Base-by-base conservation (phyloP, 495 filamentous ascomycete species). In the Hypoxylon trugodes region DNA sequence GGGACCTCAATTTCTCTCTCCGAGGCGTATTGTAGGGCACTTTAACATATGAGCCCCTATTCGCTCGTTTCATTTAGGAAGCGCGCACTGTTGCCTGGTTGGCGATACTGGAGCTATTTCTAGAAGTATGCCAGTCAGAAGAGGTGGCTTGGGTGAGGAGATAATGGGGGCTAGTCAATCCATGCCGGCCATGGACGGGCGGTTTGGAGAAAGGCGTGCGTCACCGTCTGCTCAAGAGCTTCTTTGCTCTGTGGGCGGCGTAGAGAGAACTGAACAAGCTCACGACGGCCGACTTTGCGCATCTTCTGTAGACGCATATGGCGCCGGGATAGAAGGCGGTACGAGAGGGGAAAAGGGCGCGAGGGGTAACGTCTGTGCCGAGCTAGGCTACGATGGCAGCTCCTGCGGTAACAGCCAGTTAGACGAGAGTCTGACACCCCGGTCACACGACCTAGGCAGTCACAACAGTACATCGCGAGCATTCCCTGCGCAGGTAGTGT, bases 161-260 rank as follows among this genome's bases (percentile, higher is more conserved):
- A 40, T 4, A 41, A 58, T 58, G 54, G 53, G 13, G 15, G 53
- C 32, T 19, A 47, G 40, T n/a, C 54, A 40, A 2, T 30, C 42
- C 6, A 22, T 24, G 2, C n/a, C n/a, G 5, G 56, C 41, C 8
- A 24, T 50, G 3, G 43, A 28, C 19, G 22, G 12, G 21, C 19
- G 28, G 12, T 21, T 4, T 5, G 19, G 30, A 9, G 10, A 36
- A 1, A 38, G 13, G 19, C 5, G 13, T 22, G 15, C 1, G 10
- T 8, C 28, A 6, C 1, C n/a, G 3, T 45, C 30, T 30, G 16
- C 2, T 25, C 46, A 37, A 45, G 28, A 19, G 18, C 5, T 19
- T 33, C 2, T 3, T n/a, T 0, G 2, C 36, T 6, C n/a, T 9
- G 10, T 25, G 3, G 16, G 26, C 4, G 13, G 18, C 1, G 7